Base-by-base conservation (phyloP, 2,329 filamentous ascomycete species). In the Fusarium neocosmosporiellum region DNA sequence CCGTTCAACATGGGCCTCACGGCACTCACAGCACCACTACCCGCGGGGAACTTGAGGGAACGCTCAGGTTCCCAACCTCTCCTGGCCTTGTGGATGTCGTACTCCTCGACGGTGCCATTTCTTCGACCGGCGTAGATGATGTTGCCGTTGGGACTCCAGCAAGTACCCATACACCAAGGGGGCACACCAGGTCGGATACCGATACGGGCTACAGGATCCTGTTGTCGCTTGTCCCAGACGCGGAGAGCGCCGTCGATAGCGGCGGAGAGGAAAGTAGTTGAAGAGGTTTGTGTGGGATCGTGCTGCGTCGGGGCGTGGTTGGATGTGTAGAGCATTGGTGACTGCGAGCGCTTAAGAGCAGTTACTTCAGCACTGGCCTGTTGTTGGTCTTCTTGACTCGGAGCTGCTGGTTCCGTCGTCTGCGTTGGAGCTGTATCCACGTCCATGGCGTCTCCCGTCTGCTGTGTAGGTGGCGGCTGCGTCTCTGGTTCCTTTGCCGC, bases 101-200 rank as follows among this genome's bases (percentile, higher is more conserved):
- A 99, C 82, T 99, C 96, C 75, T 99, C 96, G 0, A 99, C 96
- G 0, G 94, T 97, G 59, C 94, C 90, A 81, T 98, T 98, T 66
- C 96, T 88, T 31, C 96, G 88, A 1, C 96, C 96, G 0, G 93
- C 95, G 82, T 98, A 99, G 77, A 99, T 95, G 82, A 90, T 94
- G 82, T 98, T 98, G 16, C 96, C 96, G 80, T 98, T 94, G 0
- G 95, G 95, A 63, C 93, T 96, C 96, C 96, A 99, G 84, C 95
- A 98, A 1, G 95, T 94, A 74, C 94, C 95, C 91, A 98, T 98
- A 82, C 96, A 98, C 96, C 96, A 99, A 0, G 96, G 96, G 1
- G 96, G 96, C 1, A 94, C 93, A 20, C 91, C 91, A 13, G 90
- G 89, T 13, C 91, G 87, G 20, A 93, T 94, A 1, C 88, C 86